A percentile compares a stretch with the other conserved stretches of the same genome.
These are phyloP conservation scores for Colletotrichum abscissum DNA, from an alignment of 2,329 filamentous ascomycete genomes.

Conservation along the genomic window DNA sequence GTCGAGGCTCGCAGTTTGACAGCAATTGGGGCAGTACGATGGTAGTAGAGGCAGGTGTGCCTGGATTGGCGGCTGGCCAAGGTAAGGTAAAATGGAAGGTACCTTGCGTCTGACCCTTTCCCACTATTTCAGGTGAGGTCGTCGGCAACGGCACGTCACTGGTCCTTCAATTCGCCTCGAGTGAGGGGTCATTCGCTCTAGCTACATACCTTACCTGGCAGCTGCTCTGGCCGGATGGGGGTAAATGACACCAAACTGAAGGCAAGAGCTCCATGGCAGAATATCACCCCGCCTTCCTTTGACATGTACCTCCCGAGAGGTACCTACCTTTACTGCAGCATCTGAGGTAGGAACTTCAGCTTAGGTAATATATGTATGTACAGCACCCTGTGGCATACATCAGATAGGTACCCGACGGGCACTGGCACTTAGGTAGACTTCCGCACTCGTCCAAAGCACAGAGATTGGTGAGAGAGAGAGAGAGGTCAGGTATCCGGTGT, in stretches of 20 bases:
- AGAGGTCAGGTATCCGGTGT: not conserved
- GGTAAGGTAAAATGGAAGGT: not conserved
- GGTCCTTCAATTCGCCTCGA: not conserved
- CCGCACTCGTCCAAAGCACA: not conserved
- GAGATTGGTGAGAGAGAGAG: not conserved
- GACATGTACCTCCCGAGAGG: not conserved
- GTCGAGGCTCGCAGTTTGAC: no score
- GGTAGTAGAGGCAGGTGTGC: not conserved
- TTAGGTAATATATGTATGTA: not conserved
- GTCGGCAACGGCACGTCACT: not conserved
- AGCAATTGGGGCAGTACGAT: not conserved
- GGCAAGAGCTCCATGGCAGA: not conserved
- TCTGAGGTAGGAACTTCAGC: not conserved
- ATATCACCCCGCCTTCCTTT: not conserved
- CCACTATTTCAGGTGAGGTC: conserved; percentile 18
- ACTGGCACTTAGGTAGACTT: not conserved
- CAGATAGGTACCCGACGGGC: no score
- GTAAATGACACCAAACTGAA: not conserved
- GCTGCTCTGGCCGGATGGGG: not conserved
- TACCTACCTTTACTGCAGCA: no score
- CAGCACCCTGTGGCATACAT: not conserved
- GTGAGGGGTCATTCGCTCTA: not conserved
- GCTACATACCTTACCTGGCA: not conserved
- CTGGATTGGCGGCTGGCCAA: not conserved
- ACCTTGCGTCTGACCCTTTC: not conserved